These are phyloP conservation scores for Iodosphaeria phyllophila DNA, from an alignment of 2,329 filamentous ascomycete species.

Conservation along the genomic window DNA sequence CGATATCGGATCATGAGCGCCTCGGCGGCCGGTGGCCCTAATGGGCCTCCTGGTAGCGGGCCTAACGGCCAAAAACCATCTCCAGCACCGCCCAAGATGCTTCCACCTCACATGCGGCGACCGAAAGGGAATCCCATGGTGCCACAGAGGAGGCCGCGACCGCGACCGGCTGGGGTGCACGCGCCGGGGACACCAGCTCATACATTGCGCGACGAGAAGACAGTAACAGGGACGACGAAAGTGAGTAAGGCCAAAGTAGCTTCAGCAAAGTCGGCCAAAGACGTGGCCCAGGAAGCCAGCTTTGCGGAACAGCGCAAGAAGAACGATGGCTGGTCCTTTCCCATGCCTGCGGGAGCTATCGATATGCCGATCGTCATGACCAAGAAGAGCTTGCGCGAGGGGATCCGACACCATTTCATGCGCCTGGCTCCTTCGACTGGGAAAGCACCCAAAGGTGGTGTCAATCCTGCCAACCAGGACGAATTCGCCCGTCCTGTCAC, in stretches of 20 bases:
- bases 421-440: slow-evolving; percentile 41
- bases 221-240: too few species aligned
- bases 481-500: slow-evolving; percentile 80
- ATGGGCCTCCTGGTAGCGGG: too few species aligned
- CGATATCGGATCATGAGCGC: slow-evolving; percentile 22
- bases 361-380: slow-evolving; percentile 61
- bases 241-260: slow-evolving; percentile 5
- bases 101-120: slow-evolving; percentile 19
- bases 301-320: slow-evolving; percentile 17
- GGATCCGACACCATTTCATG: slow-evolving; percentile 74
- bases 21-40: slow-evolving; percentile 23
- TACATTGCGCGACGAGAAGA: slow-evolving; percentile 9
- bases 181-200: slow-evolving; percentile 8
- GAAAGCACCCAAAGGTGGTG: slow-evolving; percentile 35
- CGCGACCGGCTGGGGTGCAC: slow-evolving; percentile 13
- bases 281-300: slow-evolving; percentile 8
- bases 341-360: slow-evolving; percentile 20
- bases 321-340: slow-evolving; percentile 39
- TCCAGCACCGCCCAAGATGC: slow-evolving; percentile 23
- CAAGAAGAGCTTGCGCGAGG: slow-evolving; percentile 61
- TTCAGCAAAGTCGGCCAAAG: slow-evolving; percentile 7
- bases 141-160: slow-evolving; percentile 32
- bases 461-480: slow-evolving; percentile 50
- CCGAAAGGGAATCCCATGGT: slow-evolving; percentile 38
- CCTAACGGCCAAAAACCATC: slow-evolving; percentile 25